Conservation (phyloP, 139 green algal species). For the Pleodorina starrii region DNA sequence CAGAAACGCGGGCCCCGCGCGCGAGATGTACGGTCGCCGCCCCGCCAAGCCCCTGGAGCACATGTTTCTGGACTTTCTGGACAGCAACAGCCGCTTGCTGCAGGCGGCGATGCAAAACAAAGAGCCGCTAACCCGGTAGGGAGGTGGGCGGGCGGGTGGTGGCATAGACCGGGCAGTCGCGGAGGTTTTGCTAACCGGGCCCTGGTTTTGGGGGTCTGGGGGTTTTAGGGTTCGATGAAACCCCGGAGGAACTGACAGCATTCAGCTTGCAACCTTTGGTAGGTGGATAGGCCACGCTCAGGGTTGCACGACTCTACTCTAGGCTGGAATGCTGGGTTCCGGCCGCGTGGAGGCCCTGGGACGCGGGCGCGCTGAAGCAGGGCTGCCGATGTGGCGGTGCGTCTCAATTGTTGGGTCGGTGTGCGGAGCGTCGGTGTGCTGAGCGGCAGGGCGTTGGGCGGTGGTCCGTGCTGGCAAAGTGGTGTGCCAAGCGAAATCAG, state of each 20-base stretch:
- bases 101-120: neutral
- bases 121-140: neutral
- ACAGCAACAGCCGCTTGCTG: neutral
- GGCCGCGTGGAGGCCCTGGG: no score
- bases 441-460: no score
- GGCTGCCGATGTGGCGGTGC: no score
- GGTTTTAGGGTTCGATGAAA: no score
- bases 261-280: neutral
- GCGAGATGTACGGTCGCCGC: neutral
- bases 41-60: conserved; percentile 9
- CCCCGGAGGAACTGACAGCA: no score
- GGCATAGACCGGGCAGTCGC: neutral
- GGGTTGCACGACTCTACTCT: neutral
- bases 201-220: no score
- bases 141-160: neutral
- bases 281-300: neutral
- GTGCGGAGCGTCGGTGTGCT: no score
- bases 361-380: no score
- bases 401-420: no score
- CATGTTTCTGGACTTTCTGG: conserved; percentile 22
- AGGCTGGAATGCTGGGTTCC: no score
- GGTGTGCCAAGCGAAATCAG: no score
- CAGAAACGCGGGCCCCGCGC: neutral
- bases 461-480: no score
- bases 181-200: neutral